phyloP scores from a whole-genome alignment of 2,329 filamentous ascomycete genomes.

The Ophiostoma ips region DNA sequence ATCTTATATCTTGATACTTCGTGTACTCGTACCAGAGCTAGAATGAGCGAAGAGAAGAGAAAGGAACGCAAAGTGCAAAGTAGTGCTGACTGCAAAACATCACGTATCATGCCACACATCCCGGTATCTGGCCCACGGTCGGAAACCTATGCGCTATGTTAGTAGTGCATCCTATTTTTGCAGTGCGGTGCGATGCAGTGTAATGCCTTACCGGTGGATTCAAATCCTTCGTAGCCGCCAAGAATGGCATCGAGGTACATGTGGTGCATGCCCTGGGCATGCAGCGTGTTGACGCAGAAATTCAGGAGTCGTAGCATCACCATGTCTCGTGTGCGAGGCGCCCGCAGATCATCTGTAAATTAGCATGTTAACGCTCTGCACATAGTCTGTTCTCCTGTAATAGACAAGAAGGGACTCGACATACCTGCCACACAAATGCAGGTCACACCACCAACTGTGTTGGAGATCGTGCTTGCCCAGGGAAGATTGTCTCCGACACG shows the following conservation, averaged over 20 bases:
- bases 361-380: not conserved
- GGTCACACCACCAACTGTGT: conserved; percentile 42
- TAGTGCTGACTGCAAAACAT: no score
- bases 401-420: conserved; percentile 15
- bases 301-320: conserved; percentile 41
- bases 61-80: no score
- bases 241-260: conserved; percentile 44
- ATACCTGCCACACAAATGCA: conserved; percentile 45
- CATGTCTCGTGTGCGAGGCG: conserved; percentile 31
- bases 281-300: conserved; percentile 33
- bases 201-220: conserved; percentile 33
- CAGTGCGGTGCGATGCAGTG: not conserved
- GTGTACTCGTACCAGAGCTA: no score
- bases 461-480: conserved; percentile 37
- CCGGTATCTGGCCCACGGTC: conserved; percentile 1
- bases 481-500: conserved; percentile 36
- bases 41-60: no score
- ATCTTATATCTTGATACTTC: no score
- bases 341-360: conserved; percentile 27
- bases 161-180: not conserved
- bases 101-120: not conserved
- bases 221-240: conserved; percentile 35
- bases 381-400: not conserved
- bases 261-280: conserved; percentile 34
- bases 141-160: not conserved